A percentile compares a stretch with the other conserved stretches of the same genome.
Conservation (phyloP, 306 rosid genomes). For the Quercus variabilis region DNA sequence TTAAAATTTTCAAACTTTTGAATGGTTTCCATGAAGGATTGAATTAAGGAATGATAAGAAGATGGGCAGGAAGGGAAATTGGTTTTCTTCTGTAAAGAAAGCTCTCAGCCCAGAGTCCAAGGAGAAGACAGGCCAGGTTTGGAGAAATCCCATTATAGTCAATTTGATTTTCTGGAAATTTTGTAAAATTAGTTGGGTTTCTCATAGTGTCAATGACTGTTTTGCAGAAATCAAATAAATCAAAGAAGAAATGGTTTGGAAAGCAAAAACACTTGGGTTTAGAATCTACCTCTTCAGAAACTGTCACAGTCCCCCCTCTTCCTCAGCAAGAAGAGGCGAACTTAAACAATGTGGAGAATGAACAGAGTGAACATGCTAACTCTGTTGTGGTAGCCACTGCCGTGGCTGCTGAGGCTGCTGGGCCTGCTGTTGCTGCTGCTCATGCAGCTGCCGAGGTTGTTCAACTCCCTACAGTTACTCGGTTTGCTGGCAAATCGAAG, state of each 20-base stretch:
- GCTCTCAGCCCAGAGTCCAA: conserved; percentile 93
- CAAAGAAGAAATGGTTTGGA: conserved; percentile 98
- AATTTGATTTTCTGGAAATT: not conserved
- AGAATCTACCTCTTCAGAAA: conserved; percentile 37
- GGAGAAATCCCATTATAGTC: conserved; percentile 4
- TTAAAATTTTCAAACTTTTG: conserved; percentile 19
- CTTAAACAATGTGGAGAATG: conserved; percentile 46
- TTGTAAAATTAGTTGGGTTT: conserved; percentile 11
- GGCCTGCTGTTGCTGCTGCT: conserved; percentile 31
- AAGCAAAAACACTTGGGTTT: conserved; percentile 58
- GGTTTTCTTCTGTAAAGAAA: conserved; percentile 94
- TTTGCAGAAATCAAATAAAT: conserved; percentile 58
- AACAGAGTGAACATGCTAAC: conserved; percentile 34
- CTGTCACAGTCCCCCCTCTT: conserved; percentile 43
- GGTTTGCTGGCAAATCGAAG: conserved; percentile 54
- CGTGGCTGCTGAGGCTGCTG: conserved; percentile 26
- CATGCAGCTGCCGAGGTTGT: conserved; percentile 36
- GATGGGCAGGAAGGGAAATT: conserved; percentile 94
- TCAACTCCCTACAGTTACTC: conserved; percentile 30
- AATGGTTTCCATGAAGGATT: conserved; percentile 30
- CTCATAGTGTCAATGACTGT: conserved; percentile 8
- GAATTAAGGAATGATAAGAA: conserved; percentile 65
- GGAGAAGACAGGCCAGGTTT: conserved; percentile 65
- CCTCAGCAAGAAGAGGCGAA: conserved; percentile 59
- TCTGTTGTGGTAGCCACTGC: conserved; percentile 39